phyloP scores from a whole-genome alignment of 2,329 filamentous ascomycete genomes.

The Colletotrichum falcatum region DNA sequence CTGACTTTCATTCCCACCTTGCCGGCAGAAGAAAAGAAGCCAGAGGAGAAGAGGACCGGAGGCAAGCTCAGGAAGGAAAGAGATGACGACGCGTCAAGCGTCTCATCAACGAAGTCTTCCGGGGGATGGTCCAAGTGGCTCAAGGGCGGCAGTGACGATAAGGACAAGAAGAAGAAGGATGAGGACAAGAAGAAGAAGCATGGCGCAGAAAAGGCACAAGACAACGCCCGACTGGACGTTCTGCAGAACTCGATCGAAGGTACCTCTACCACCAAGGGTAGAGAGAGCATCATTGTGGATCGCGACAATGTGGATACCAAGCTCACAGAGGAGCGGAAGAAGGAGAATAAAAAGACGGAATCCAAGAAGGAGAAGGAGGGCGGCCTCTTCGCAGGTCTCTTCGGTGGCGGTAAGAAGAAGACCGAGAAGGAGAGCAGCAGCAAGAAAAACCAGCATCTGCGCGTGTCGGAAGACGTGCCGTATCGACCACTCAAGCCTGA shows the following conservation, averaged over 20 bases:
- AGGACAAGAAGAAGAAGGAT: slow-evolving; percentile 70
- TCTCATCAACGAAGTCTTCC: slow-evolving; percentile 77
- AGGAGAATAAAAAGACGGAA: slow-evolving; percentile 82
- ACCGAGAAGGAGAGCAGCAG: slow-evolving; percentile 78
- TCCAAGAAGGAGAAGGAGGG: slow-evolving; percentile 94
- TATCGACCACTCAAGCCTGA: slow-evolving; percentile 83
- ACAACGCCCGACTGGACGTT: slow-evolving; percentile 86
- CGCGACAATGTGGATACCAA: slow-evolving; percentile 79
- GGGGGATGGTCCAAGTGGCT: slow-evolving; percentile 84
- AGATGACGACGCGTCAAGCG: slow-evolving; percentile 70
- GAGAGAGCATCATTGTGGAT: slow-evolving; percentile 88
- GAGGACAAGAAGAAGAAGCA: slow-evolving; percentile 76
- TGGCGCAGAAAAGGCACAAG: slow-evolving; percentile 71
- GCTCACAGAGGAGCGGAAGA: slow-evolving; percentile 84
- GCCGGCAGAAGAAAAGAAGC: slow-evolving; percentile 75
- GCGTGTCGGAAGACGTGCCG: slow-evolving; percentile 82
- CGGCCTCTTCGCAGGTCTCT: slow-evolving; percentile 91
- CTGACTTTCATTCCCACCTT: slow-evolving; percentile 85
- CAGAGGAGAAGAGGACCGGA: slow-evolving; percentile 63
- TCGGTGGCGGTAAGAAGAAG: slow-evolving; percentile 91
- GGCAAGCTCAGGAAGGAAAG: slow-evolving; percentile 78
- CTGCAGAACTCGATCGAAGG: slow-evolving; percentile 89
- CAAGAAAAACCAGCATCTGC: slow-evolving; percentile 80
- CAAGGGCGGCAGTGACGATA: slow-evolving; percentile 81
- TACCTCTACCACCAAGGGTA: slow-evolving; percentile 69